Percentiles rank a stretch among this genome's conserved stretches.
Conservation (phyloP, 345 rosid genomes). For the Aquilaria malaccensis region DNA sequence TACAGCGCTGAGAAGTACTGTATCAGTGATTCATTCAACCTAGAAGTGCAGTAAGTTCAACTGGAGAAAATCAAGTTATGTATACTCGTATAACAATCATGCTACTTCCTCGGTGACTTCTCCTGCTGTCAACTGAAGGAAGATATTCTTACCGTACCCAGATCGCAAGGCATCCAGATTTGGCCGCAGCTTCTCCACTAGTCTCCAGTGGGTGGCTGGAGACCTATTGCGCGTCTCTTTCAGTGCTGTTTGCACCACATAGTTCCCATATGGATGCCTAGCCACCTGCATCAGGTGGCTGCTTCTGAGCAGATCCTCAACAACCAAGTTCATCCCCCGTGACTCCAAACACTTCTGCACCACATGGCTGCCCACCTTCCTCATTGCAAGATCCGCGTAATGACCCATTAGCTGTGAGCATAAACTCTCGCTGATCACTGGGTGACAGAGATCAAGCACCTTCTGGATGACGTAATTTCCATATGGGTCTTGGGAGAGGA, state of each 20-base stretch:
- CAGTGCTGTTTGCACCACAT: slow-evolving; percentile 6
- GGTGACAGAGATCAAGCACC: neutral
- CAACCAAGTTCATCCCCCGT: neutral
- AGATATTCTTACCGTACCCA: slow-evolving; percentile 3
- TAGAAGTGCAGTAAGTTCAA: no score
- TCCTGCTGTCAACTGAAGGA: neutral
- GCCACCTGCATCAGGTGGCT: neutral
- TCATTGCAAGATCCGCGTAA: neutral
- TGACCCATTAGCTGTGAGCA: neutral
- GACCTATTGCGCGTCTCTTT: neutral
- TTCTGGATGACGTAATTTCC: slow-evolving; percentile 4
- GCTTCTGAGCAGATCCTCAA: neutral
- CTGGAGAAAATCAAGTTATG: no score
- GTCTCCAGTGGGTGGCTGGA: neutral
- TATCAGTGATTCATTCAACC: no score
- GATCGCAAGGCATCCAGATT: neutral
- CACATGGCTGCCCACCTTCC: neutral
- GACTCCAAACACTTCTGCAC: slow-evolving; percentile 2
- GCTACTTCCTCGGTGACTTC: no score
- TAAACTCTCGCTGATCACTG: neutral
- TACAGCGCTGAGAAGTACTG: no score
- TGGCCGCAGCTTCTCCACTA: neutral
- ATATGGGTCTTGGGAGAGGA: neutral
- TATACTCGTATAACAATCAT: no score
- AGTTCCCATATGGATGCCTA: slow-evolving; percentile 7